phyloP scores from a whole-genome alignment of 2,329 filamentous ascomycete species.

The Aspergillus sp. region DNA sequence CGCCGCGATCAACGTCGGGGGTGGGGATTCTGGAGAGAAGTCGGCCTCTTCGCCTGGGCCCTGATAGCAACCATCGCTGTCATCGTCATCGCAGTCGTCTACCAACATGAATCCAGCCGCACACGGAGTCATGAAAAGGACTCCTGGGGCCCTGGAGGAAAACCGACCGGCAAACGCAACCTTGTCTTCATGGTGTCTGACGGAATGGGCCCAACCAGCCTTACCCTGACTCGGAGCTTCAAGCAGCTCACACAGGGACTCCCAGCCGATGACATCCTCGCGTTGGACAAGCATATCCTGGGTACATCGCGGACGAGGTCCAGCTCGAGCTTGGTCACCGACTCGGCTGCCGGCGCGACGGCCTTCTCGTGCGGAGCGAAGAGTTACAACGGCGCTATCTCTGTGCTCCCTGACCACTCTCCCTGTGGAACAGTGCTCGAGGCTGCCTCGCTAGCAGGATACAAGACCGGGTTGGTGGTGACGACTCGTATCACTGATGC shows the following conservation, averaged over 20 bases:
- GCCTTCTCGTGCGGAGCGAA: conserved; percentile 91
- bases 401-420: conserved; percentile 76
- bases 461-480: conserved; percentile 89
- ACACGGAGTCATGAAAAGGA: conserved; percentile 27
- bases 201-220: conserved; percentile 92
- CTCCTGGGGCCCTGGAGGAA: conserved; percentile 40
- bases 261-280: conserved; percentile 72
- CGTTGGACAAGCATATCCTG: conserved; percentile 85
- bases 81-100: conserved; percentile 76
- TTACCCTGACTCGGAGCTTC: conserved; percentile 83
- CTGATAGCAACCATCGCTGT: conserved; percentile 75
- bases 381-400: conserved; percentile 96
- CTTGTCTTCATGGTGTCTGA: conserved; percentile 99
- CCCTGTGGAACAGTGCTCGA: conserved; percentile 93
- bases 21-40: conserved; percentile 67
- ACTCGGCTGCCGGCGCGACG: conserved; percentile 94
- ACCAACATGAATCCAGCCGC: conserved; percentile 63
- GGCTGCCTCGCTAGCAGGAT: conserved; percentile 87
- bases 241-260: conserved; percentile 73
- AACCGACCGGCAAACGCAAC: conserved; percentile 73
- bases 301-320: conserved; percentile 86
- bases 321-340: conserved; percentile 81
- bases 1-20: conserved; percentile 35
- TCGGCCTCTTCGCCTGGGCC: conserved; percentile 79
- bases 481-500: conserved; percentile 95